phyloP scores from a whole-genome alignment of 768 basidiomycete genomes.

The Xanthoconium stramineum region DNA sequence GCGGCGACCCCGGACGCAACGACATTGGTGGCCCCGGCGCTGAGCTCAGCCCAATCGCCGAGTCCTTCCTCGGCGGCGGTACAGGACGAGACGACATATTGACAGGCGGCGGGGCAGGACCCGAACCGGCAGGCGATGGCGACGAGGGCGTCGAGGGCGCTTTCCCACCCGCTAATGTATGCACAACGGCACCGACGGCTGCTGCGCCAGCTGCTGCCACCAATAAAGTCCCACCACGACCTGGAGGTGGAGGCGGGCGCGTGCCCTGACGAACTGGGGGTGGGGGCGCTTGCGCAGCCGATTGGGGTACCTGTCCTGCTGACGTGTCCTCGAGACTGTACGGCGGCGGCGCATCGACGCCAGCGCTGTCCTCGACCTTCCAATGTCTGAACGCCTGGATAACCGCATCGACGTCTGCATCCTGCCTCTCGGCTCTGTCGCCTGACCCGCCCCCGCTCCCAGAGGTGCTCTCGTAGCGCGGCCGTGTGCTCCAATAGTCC shows the following conservation, averaged over 20 bases:
- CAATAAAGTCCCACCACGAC: constrained; percentile 1
- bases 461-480: constrained; percentile 43
- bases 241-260: constrained; percentile 12
- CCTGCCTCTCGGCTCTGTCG: constrained; percentile 4
- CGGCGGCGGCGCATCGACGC: constrained; percentile 58
- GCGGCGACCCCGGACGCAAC: not conserved
- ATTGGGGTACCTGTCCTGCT: not conserved
- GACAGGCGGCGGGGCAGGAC: constrained; percentile 9
- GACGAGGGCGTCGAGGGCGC: not conserved
- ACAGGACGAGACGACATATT: constrained; percentile 13
- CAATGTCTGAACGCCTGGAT: constrained; percentile 44
- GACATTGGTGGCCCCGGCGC: not conserved
- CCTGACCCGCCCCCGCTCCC: not conserved
- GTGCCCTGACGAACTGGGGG: not conserved
- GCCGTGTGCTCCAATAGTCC: constrained; percentile 69
- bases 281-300: not conserved
- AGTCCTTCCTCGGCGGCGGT: not conserved
- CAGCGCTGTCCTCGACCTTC: constrained; percentile 20
- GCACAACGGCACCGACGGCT: not conserved
- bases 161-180: not conserved
- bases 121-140: not conserved
- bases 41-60: no score
- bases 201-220: not conserved
- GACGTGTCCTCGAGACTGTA: constrained; percentile 51
- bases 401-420: constrained; percentile 26